These are phyloP conservation scores for Taiozyma sp. DNA, from an alignment of 1,139 yeast genomes.

Conservation along the genomic window DNA sequence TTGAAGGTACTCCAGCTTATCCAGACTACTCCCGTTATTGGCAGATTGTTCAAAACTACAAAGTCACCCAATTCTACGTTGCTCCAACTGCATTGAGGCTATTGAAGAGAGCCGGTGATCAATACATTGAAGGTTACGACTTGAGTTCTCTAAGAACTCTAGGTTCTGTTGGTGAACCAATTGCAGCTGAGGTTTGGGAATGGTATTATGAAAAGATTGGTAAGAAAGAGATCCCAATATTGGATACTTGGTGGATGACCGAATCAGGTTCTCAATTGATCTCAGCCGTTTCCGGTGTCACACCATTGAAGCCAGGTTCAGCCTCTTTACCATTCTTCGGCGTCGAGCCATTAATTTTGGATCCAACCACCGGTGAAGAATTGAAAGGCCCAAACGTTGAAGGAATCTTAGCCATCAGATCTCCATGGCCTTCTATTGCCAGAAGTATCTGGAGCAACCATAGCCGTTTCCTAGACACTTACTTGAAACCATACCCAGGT, in stretches of 20 bases:
- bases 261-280: slow-evolving; percentile 74
- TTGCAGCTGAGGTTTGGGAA: slow-evolving; percentile 90
- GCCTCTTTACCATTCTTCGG: slow-evolving; percentile 79
- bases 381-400: slow-evolving; percentile 57
- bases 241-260: slow-evolving; percentile 84
- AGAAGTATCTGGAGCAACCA: slow-evolving; percentile 73
- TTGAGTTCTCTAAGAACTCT: slow-evolving; percentile 62
- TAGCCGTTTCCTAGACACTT: slow-evolving; percentile 62
- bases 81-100: slow-evolving; percentile 88
- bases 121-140: slow-evolving; percentile 57
- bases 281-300: slow-evolving; percentile 60
- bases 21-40: slow-evolving; percentile 77
- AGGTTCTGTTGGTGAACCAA: slow-evolving; percentile 91
- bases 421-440: slow-evolving; percentile 77
- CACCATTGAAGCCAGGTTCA: slow-evolving; percentile 76
- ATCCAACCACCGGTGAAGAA: slow-evolving; percentile 68
- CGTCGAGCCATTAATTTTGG: slow-evolving; percentile 60
- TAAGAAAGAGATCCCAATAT: slow-evolving; percentile 64
- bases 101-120: slow-evolving; percentile 76
- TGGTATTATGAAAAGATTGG: slow-evolving; percentile 85
- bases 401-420: slow-evolving; percentile 68
- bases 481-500: slow-evolving; percentile 62
- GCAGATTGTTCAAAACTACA: slow-evolving; percentile 75
- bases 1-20: slow-evolving; percentile 85
- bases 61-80: slow-evolving; percentile 78